Evolutionary conservation across 2,329 filamentous ascomycete species (phyloP), one percentile per base, ranked within the genome.

Genomic region (Fusarium subglutinans): DNA sequence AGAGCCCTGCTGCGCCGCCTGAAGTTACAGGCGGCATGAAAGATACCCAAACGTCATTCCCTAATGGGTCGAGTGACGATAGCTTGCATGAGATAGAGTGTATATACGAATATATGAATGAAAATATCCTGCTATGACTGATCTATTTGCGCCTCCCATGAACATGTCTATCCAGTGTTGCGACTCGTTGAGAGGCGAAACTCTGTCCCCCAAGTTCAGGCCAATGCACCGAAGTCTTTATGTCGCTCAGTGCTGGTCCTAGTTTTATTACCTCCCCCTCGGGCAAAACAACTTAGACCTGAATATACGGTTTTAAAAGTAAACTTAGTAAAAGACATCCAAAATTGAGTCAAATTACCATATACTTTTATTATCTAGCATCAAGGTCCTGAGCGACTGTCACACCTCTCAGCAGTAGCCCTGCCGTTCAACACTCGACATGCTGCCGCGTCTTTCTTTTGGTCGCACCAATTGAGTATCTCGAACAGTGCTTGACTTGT

Each of bases 1-100:
- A 50, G 24, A 14, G 35, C 37, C 18, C 14, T 10, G 41, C 30
- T 41, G 53, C 41, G 47, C 28, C 47, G 66, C 59, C 44, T 43
- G 59, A 35, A 24, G 18, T 20, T 55, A 15, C 43, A 43, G 60
- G 41, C n/a, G 17, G 40, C 28, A 45, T 38, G 26, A 66, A 53
- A 40, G 67, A 70, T 70, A 70, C 67, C 67, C 67, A 18, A 40
- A 28, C 35, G 66, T 66, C 66, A 48, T 24, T 59, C 59, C 44
- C 47, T 1, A 22, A 28, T 26, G 47, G 41, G 40, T 58, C 12
- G 58, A 70, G 53, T 66, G 67, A 37, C 56, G 28, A 50, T n/a
- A 63, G 33, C 26, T 53, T 70, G 66, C 53, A 38, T 55, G 20
- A 50, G 30, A 33, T 38, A 50, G 33, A 30, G n/a, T 59, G 30